Evolutionary conservation across 108 stramenopile genomes (phyloP), one percentile per base, ranked within the genome.

Genomic region (Cyclotella kingstonii): DNA sequence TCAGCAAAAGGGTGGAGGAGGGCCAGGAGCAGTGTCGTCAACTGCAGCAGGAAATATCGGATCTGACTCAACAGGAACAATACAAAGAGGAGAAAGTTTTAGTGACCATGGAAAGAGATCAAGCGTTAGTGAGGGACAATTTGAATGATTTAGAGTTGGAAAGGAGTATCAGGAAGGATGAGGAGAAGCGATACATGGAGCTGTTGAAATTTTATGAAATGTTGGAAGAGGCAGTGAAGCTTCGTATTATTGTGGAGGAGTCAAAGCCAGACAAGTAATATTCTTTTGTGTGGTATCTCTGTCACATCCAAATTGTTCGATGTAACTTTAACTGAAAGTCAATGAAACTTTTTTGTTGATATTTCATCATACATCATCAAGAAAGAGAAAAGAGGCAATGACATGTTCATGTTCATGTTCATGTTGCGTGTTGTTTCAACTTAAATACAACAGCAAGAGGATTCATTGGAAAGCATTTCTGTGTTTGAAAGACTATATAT

Each of bases 91-190:
- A n/a, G n/a, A n/a, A 25, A n/a, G 55, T 38, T 17, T 11, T 72
- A 14, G 42, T 46, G 14, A 36, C 29, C 28, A 49, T 58, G 30
- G 70, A 63, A 22, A 72, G 43, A 31, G 70, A 58, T 21, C 48
- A 41, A 19, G 9, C n/a, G 10, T 63, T 63, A 33, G 27, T 72
- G 54, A 33, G 51, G 38, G 31, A 40, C 11, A 72, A 72, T 59
- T 43, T 72, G 18, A 31, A 35, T 44, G 70, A 72, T 43, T 72
- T 72, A 50, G 49, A 49, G 11, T 64, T 58, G 48, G 70, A 72
- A 45, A 63, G 41, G 62, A 58, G 29, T 15, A 49, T 57, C 19
- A 46, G 70, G 15, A 49, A 57, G 48, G 62, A 9, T 17, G 62
- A 72, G 17, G 70, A 63, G 40, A 23, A 43, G 41, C 58, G 34